These are phyloP conservation scores for Trypanosoma caninum DNA, from an alignment of 208 protist genomes.

Conservation along the genomic window DNA sequence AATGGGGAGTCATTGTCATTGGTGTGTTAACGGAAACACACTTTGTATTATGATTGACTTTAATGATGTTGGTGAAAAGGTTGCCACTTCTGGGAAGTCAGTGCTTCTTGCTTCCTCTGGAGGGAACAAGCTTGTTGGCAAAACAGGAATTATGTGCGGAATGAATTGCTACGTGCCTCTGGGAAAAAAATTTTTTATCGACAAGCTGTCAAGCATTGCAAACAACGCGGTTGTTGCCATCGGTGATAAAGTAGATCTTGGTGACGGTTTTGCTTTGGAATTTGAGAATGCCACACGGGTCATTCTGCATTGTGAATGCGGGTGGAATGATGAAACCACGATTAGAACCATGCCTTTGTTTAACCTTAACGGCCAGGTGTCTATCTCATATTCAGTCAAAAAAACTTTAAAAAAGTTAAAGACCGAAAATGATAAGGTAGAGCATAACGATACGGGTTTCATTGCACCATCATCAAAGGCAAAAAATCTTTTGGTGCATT, in stretches of 20 bases:
- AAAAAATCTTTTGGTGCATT: slow-evolving; percentile 17
- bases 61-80: slow-evolving; percentile 28
- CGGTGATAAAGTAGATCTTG: slow-evolving; percentile 26
- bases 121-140: slow-evolving; percentile 69
- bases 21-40: slow-evolving; percentile 32
- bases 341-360: slow-evolving; percentile 5
- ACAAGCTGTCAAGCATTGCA: slow-evolving; percentile 23
- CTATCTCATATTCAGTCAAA: neutral
- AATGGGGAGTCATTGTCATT: slow-evolving; percentile 45
- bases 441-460: slow-evolving; percentile 3
- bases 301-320: slow-evolving; percentile 11
- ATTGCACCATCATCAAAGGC: slow-evolving; percentile 3
- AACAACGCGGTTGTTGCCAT: slow-evolving; percentile 15
- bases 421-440: neutral
- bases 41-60: slow-evolving; percentile 74
- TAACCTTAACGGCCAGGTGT: slow-evolving; percentile 4
- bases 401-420: neutral
- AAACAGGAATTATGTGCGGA: slow-evolving; percentile 57
- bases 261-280: slow-evolving; percentile 35
- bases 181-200: slow-evolving; percentile 29
- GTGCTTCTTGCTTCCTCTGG: slow-evolving; percentile 58
- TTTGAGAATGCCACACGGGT: slow-evolving; percentile 15
- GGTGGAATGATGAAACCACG: neutral
- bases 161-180: slow-evolving; percentile 66
- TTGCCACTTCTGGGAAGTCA: slow-evolving; percentile 60